phyloP scores from a whole-genome alignment of 2,329 filamentous ascomycete species.

The Colletotrichum destructivum region DNA sequence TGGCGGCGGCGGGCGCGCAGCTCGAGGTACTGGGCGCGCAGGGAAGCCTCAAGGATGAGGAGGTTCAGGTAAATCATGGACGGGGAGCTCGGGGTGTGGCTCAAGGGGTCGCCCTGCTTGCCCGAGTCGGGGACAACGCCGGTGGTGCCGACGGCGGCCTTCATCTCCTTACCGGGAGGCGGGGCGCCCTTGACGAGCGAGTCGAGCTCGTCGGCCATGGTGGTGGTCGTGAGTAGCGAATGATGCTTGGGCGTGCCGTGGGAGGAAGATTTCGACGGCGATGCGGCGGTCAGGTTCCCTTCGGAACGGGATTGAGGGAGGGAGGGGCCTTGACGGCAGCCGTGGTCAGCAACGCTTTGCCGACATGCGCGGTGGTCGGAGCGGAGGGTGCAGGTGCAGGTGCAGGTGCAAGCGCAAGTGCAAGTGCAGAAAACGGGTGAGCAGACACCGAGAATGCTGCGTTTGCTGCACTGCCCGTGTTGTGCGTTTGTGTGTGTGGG shows the following conservation, averaged over 20 bases:
- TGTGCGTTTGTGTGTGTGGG: neutral
- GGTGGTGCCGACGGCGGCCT: slow-evolving; percentile 53
- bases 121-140: slow-evolving; percentile 60
- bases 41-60: slow-evolving; percentile 93
- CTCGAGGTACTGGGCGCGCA: slow-evolving; percentile 93
- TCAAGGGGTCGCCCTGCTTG: slow-evolving; percentile 78
- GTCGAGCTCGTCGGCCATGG: slow-evolving; percentile 81
- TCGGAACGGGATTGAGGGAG: slow-evolving; percentile 7
- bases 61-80: slow-evolving; percentile 99
- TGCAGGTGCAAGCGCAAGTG: neutral
- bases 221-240: slow-evolving; percentile 26
- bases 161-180: slow-evolving; percentile 69
- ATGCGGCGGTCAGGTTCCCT: slow-evolving; percentile 28
- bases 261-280: slow-evolving; percentile 18
- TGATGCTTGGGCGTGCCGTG: neutral
- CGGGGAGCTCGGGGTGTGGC: slow-evolving; percentile 88
- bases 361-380: slow-evolving; percentile 34
- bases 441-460: slow-evolving; percentile 12
- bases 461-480: slow-evolving; percentile 29
- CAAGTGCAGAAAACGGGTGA: neutral
- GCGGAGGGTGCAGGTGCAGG: neutral
- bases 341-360: slow-evolving; percentile 30
- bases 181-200: slow-evolving; percentile 94
- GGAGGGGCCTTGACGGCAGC: slow-evolving; percentile 38
- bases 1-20: slow-evolving; percentile 89